Evolutionary conservation across 495 filamentous ascomycete species (phyloP).

Genomic region (Pseudoneurospora amorphoporcata): DNA sequence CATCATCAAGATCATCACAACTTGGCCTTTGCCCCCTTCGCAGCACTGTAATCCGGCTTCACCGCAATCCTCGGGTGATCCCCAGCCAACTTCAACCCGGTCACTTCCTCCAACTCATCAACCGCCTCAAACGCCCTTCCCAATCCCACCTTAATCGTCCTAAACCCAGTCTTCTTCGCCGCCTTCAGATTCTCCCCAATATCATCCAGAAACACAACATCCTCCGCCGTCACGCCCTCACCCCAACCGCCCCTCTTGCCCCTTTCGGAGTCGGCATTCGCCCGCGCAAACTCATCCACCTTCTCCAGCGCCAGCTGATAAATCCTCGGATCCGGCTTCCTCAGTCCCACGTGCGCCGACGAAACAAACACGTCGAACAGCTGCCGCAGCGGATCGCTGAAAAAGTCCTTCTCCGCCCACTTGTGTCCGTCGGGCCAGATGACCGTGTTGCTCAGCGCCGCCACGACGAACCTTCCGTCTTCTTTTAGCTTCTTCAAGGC

Average conservation of each 20-base stretch:
- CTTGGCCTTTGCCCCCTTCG: constrained; percentile 21
- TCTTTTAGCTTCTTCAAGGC: constrained; percentile 60
- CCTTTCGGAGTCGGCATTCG: constrained; percentile 24
- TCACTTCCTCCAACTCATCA: constrained; percentile 40
- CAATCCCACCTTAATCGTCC: constrained; percentile 73
- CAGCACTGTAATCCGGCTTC: constrained; percentile 19
- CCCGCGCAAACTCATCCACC: constrained; percentile 49
- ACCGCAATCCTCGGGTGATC: constrained; percentile 35
- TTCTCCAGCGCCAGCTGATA: constrained; percentile 62
- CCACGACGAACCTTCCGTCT: constrained; percentile 58
- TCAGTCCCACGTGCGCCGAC: constrained; percentile 72
- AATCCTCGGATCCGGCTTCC: constrained; percentile 78
- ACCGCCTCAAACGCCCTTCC: constrained; percentile 68
- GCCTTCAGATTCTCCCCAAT: constrained; percentile 88
- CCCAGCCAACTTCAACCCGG: constrained; percentile 36
- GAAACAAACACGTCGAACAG: constrained; percentile 79
- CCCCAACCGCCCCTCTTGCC: constrained; percentile 35
- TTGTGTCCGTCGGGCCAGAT: constrained; percentile 63
- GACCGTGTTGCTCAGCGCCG: constrained; percentile 80
- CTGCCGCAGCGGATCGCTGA: constrained; percentile 38
- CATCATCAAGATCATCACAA: constrained; percentile 17
- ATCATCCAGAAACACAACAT: constrained; percentile 88
- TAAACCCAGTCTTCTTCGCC: constrained; percentile 63
- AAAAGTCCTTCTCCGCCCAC: constrained; percentile 28
- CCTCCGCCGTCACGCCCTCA: constrained; percentile 46